These are phyloP conservation scores for Hypoxylon sp. DNA, from an alignment of 2,329 filamentous ascomycete species.

Conservation along the genomic window DNA sequence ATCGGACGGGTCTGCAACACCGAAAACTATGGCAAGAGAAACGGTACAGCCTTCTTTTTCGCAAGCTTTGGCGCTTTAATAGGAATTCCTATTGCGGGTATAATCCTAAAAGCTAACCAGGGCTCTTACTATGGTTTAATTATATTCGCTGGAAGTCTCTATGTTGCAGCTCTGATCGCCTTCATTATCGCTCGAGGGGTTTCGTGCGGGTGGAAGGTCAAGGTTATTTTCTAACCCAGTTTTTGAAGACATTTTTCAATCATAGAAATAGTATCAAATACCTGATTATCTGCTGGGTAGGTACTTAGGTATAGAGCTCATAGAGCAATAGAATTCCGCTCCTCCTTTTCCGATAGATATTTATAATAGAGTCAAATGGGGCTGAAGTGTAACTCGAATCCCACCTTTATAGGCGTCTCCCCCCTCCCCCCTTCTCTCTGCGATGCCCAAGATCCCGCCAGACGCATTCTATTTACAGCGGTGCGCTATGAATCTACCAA, in stretches of 20 bases:
- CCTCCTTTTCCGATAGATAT: too few species aligned
- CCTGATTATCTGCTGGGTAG: too few species aligned
- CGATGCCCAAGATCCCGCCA: too few species aligned
- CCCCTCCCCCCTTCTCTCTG: too few species aligned
- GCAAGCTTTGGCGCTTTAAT: slow-evolving; percentile 10
- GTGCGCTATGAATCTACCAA: too few species aligned
- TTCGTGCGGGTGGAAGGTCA: not conserved
- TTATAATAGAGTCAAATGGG: too few species aligned
- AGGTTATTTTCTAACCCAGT: not conserved
- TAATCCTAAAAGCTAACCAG: not conserved
- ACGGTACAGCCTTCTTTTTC: not conserved
- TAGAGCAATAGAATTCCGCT: too few species aligned
- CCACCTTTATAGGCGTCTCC: too few species aligned
- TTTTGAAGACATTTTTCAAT: not conserved
- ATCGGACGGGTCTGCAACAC: slow-evolving; percentile 19
- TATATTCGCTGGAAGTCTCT: not conserved
- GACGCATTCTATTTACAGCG: too few species aligned
- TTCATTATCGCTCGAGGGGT: not conserved
- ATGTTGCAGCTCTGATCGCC: not conserved
- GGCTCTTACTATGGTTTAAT: not conserved
- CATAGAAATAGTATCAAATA: slow-evolving; percentile 2
- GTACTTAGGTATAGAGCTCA: too few species aligned
- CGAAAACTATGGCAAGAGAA: slow-evolving; percentile 16
- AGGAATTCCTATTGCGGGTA: slow-evolving; percentile 14
- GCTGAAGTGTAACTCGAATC: too few species aligned